Conservation (phyloP, 1,284 basidiomycete genomes). For the Sparassis latifolia region DNA sequence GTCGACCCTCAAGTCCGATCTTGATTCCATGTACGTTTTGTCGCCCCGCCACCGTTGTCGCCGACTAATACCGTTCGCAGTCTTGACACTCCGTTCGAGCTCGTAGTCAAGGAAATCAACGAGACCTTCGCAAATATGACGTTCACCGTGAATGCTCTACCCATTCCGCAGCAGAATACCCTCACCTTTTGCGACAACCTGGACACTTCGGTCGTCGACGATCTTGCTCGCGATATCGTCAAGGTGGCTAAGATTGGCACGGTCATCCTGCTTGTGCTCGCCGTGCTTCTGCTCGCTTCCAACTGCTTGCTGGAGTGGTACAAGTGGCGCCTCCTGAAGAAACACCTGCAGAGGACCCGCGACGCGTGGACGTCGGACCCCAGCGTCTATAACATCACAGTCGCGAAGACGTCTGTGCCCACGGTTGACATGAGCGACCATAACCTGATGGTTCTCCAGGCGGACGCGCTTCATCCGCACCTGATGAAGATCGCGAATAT, state of each 20-base stretch:
- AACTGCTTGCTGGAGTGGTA: constrained; percentile 74
- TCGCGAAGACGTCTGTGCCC: constrained; percentile 31
- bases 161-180: constrained; percentile 62
- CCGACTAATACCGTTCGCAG: constrained; percentile 31
- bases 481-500: constrained; percentile 57
- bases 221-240: constrained; percentile 71
- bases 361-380: constrained; percentile 72
- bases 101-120: constrained; percentile 83
- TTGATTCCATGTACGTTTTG: constrained; percentile 63
- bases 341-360: constrained; percentile 62
- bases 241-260: constrained; percentile 74
- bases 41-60: neutral
- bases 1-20: constrained; percentile 63
- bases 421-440: constrained; percentile 60
- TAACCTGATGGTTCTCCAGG: constrained; percentile 69
- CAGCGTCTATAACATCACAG: constrained; percentile 38
- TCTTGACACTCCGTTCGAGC: constrained; percentile 81
- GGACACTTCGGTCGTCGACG: constrained; percentile 80
- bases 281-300: constrained; percentile 56
- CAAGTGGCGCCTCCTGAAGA: constrained; percentile 67
- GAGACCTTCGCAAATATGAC: constrained; percentile 67
- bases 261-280: constrained; percentile 58
- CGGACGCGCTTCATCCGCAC: constrained; percentile 62
- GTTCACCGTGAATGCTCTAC: constrained; percentile 66
- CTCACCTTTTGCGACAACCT: constrained; percentile 69